These are phyloP conservation scores for Gleditsia sinensis DNA, from an alignment of 306 rosid species.

Conservation along the genomic window DNA sequence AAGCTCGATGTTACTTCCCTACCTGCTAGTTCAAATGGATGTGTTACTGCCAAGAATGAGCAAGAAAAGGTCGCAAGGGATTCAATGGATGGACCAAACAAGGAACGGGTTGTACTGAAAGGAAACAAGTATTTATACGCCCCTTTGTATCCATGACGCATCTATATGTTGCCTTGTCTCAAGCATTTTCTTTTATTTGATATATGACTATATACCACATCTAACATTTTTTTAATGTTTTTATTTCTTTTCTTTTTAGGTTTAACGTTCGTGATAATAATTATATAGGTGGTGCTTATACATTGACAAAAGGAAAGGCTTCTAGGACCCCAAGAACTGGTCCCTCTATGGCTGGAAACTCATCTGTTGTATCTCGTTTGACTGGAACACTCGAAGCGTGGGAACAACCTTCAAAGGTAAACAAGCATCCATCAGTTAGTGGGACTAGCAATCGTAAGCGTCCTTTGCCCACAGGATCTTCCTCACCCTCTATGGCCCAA, in stretches of 20 bases:
- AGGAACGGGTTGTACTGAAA: slow-evolving; percentile 54
- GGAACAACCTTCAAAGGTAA: slow-evolving; percentile 62
- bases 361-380: slow-evolving; percentile 57
- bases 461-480: slow-evolving; percentile 56
- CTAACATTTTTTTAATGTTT: slow-evolving; percentile 1
- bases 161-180: slow-evolving; percentile 26
- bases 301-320: slow-evolving; percentile 68
- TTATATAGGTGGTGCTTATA: slow-evolving; percentile 48
- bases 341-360: slow-evolving; percentile 51
- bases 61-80: slow-evolving; percentile 61
- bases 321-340: slow-evolving; percentile 75
- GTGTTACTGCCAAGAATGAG: slow-evolving; percentile 58
- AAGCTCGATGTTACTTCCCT: slow-evolving; percentile 59
- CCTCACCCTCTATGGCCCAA: slow-evolving; percentile 73
- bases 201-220: not conserved
- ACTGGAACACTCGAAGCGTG: slow-evolving; percentile 58
- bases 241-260: slow-evolving; percentile 40
- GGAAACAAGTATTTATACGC: slow-evolving; percentile 65
- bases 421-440: slow-evolving; percentile 48
- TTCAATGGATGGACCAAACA: slow-evolving; percentile 53
- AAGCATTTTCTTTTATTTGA: slow-evolving; percentile 2
- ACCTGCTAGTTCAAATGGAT: slow-evolving; percentile 51
- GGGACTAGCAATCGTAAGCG: slow-evolving; percentile 63
- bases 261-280: slow-evolving; percentile 55
- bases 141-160: slow-evolving; percentile 26